These are phyloP conservation scores for Fusarium temperatum DNA, from an alignment of 2,329 filamentous ascomycete genomes.

Conservation along the genomic window DNA sequence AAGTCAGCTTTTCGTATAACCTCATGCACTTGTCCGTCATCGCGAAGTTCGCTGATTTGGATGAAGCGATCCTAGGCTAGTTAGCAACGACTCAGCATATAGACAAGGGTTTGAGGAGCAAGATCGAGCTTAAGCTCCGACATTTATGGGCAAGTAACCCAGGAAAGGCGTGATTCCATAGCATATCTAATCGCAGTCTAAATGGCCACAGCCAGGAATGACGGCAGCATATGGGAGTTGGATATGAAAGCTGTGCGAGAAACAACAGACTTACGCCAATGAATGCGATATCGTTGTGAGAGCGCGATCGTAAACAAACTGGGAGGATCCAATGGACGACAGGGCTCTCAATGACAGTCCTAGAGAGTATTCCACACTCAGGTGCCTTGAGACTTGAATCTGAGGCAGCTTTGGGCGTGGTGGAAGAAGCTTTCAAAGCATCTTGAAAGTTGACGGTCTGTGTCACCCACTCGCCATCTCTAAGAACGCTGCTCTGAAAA, in stretches of 20 bases:
- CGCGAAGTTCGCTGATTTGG: slow-evolving; percentile 78
- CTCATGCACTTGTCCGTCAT: slow-evolving; percentile 76
- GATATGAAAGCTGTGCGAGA: not conserved
- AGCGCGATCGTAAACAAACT: slow-evolving; percentile 75
- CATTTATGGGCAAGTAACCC: not conserved
- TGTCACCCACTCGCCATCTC: slow-evolving; percentile 66
- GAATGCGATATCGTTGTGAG: slow-evolving; percentile 84
- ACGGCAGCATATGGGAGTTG: not conserved
- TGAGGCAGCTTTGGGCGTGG: slow-evolving; percentile 43
- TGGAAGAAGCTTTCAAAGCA: slow-evolving; percentile 51
- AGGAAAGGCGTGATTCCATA: not conserved
- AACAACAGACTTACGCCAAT: slow-evolving; percentile 70
- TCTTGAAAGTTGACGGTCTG: slow-evolving; percentile 57
- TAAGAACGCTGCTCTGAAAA: slow-evolving; percentile 64
- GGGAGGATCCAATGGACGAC: slow-evolving; percentile 80
- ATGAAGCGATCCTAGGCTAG: slow-evolving; percentile 74
- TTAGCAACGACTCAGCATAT: slow-evolving; percentile 13
- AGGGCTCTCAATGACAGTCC: slow-evolving; percentile 80
- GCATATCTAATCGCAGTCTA: not conserved
- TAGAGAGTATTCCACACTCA: slow-evolving; percentile 76
- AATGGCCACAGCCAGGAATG: not conserved
- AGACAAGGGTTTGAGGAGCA: not conserved
- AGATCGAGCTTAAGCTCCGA: slow-evolving; percentile 6
- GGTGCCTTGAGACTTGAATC: slow-evolving; percentile 55
- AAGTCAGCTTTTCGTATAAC: slow-evolving; percentile 84